Evolutionary conservation across 495 filamentous ascomycete species (phyloP), one percentile per base, ranked within the genome.

Genomic region (Hypoxylon fuscum): DNA sequence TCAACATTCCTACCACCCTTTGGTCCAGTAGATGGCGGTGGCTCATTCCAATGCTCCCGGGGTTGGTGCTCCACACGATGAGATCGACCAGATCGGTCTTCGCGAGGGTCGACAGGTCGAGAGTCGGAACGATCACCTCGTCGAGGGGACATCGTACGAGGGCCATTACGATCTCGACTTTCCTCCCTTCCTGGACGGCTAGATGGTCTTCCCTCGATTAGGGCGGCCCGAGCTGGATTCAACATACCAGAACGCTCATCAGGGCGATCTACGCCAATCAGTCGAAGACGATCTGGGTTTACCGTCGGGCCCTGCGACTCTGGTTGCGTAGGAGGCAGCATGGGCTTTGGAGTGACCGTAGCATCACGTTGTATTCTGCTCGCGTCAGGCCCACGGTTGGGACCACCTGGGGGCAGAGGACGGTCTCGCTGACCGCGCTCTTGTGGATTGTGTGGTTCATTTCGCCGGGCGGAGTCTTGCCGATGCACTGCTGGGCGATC

Each of bases 141-240:
- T 43, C 84, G 77, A 37, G 85, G 85, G 7, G 85, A 87, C 29
- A 79, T 72, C 3, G 77, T 70, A 15, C 81, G 75, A 5, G 82
- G 72, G n/a, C 72, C 66, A 37, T 62, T 66, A 23, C 78, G 75
- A 46, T 82, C 80, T 62, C 76, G 71, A 15, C 72, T 68, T 9
- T 74, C 72, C 8, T 86, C 83, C 60, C 81, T 73, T 9, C 66
- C 59, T 11, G 71, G 69, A 41, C 79, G 74, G 44, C 73, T 42
- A 22, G 68, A n/a, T 18, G 71, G 56, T 5, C 74, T 71, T 6
- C 49, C 54, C 2, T 81, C 77, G 14, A 66, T 68, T 8, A 84
- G 60, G n/a, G 84, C 82, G 29, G 81, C 84, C 49, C 86, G 74
- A 7, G 81, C 84, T 2, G 86, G 83, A 62, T 87, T 85, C 35